These are phyloP conservation scores for Heracleum sosnowskyi DNA, from an alignment of 129 eudicot genomes.

Conservation along the genomic window DNA sequence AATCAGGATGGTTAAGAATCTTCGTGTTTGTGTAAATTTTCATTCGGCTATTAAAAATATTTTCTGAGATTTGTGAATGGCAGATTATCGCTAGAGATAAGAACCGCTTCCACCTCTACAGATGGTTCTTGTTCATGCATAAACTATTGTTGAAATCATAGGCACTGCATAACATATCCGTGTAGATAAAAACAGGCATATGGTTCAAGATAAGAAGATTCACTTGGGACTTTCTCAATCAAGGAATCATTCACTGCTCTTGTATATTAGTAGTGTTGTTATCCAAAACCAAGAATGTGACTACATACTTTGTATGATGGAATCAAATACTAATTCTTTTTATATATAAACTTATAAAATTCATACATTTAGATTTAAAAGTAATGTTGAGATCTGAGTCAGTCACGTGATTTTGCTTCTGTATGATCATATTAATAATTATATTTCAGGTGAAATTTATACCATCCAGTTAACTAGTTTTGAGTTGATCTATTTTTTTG, in stretches of 20 bases:
- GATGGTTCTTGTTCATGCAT: slow-evolving; percentile 48
- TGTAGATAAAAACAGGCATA: slow-evolving; percentile 1
- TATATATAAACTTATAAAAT: not conserved
- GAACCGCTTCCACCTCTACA: slow-evolving; percentile 45
- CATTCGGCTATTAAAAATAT: slow-evolving; percentile 40
- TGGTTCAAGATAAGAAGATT: slow-evolving; percentile 1
- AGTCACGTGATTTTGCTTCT: not conserved
- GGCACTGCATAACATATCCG: slow-evolving; percentile 16
- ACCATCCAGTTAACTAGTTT: not conserved
- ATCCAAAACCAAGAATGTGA: not conserved
- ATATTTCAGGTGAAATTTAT: not conserved
- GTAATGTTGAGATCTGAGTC: not conserved
- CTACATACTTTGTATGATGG: not conserved
- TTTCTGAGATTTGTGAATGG: slow-evolving; percentile 38
- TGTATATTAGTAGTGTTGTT: not conserved
- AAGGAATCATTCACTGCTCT: slow-evolving; percentile 2
- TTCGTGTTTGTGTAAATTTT: slow-evolving; percentile 41
- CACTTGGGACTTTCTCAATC: not conserved
- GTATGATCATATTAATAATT: not conserved
- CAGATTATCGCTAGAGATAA: slow-evolving; percentile 50
- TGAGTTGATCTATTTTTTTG: no score
- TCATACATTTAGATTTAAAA: not conserved
- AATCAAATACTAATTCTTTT: not conserved
- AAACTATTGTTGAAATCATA: slow-evolving; percentile 42
- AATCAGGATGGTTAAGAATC: slow-evolving; percentile 44